Evolutionary conservation across 768 basidiomycete species (phyloP).

Genomic region (Panaeolus papilionaceus): DNA sequence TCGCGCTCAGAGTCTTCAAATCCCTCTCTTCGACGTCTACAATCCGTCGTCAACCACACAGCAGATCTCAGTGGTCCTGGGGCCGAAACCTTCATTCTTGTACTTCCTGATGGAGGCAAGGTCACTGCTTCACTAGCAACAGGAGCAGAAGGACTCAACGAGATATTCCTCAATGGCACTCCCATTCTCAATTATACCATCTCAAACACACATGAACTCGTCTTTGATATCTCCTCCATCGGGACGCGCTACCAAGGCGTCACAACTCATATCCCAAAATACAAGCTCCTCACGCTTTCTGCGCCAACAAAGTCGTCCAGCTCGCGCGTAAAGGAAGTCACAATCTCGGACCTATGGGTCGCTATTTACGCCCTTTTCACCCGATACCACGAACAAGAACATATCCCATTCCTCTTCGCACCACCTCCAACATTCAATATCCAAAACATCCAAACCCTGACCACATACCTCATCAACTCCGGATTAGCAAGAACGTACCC

Average conservation of each 20-base stretch:
- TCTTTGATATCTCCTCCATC: conserved; percentile 34
- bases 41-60: conserved; percentile 32
- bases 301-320: conserved; percentile 19
- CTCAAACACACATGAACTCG: conserved; percentile 19
- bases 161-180: conserved; percentile 30
- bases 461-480: conserved; percentile 42
- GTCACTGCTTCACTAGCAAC: conserved; percentile 23
- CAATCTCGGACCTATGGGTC: conserved; percentile 45
- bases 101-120: conserved; percentile 36
- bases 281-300: conserved; percentile 31
- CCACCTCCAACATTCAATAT: conserved; percentile 31
- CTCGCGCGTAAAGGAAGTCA: conserved; percentile 26
- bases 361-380: conserved; percentile 49
- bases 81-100: conserved; percentile 29
- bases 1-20: not conserved
- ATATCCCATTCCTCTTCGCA: conserved; percentile 45
- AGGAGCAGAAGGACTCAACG: conserved; percentile 23
- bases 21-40: conserved; percentile 27
- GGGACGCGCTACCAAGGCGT: conserved; percentile 36
- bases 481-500: conserved; percentile 40
- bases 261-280: conserved; percentile 37
- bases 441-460: conserved; percentile 32
- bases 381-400: conserved; percentile 43
- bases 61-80: conserved; percentile 16
- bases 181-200: conserved; percentile 29